Conservation (phyloP, 768 basidiomycete species). For the Tylopilus rubrobrunneus region DNA sequence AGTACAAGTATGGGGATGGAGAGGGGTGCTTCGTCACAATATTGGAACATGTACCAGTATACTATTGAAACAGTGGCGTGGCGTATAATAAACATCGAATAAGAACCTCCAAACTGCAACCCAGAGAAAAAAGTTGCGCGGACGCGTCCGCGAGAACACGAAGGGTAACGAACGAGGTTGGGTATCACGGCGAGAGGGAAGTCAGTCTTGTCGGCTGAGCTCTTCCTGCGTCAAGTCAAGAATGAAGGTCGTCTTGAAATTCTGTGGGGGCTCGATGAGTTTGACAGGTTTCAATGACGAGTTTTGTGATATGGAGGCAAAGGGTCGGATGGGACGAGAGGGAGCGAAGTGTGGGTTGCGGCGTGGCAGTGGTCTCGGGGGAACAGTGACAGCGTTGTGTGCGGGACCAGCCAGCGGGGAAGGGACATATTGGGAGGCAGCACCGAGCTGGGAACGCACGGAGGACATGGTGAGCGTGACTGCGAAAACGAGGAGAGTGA, state of each 20-base stretch:
- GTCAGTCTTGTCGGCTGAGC: slow-evolving; percentile 65
- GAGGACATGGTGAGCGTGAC: slow-evolving; percentile 44
- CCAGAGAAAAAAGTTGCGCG: not conserved
- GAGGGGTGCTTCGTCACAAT: slow-evolving; percentile 6
- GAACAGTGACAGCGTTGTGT: slow-evolving; percentile 30
- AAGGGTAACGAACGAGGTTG: not conserved
- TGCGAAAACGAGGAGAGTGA: slow-evolving; percentile 7
- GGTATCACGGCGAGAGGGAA: not conserved
- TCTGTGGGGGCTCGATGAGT: slow-evolving; percentile 75
- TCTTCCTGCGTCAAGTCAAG: slow-evolving; percentile 83
- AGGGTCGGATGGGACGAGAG: slow-evolving; percentile 77
- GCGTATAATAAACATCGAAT: slow-evolving; percentile 21
- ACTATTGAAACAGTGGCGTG: slow-evolving; percentile 17
- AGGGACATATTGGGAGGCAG: slow-evolving; percentile 43
- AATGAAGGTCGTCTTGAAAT: slow-evolving; percentile 65
- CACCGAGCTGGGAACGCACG: slow-evolving; percentile 23
- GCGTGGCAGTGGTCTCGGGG: slow-evolving; percentile 34
- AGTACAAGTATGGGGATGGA: not conserved
- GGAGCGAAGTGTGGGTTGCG: slow-evolving; percentile 56
- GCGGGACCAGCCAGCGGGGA: slow-evolving; percentile 57
- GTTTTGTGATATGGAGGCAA: slow-evolving; percentile 51
- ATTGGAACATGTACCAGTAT: slow-evolving; percentile 14
- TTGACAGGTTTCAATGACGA: slow-evolving; percentile 53
- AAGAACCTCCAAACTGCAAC: slow-evolving; percentile 13
- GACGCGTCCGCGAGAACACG: not conserved